Conservation (phyloP, 306 rosid species). For the Crataegus laevigata region DNA sequence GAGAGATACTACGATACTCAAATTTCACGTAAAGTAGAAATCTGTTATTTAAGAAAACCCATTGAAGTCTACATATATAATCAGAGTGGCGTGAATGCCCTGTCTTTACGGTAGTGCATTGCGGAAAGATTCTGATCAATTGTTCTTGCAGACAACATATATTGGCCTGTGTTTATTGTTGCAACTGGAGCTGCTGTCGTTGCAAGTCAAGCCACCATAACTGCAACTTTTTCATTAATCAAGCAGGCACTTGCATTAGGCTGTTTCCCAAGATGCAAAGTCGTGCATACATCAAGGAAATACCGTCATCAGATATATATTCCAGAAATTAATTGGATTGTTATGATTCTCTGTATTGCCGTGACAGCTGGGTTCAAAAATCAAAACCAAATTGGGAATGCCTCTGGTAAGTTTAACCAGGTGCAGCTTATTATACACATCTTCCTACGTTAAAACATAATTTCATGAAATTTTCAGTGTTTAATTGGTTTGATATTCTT, state of each 20-base stretch:
- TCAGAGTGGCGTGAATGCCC: neutral
- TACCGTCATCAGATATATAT: constrained; percentile 80
- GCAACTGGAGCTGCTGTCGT: constrained; percentile 96
- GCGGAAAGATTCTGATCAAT: constrained; percentile 22
- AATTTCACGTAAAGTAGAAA: neutral
- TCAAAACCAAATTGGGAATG: constrained; percentile 93
- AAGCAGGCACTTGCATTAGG: constrained; percentile 96
- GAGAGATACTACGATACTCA: neutral
- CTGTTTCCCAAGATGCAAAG: constrained; percentile 94
- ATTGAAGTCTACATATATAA: neutral
- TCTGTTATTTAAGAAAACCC: neutral
- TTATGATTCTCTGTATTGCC: constrained; percentile 89
- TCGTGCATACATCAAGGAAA: constrained; percentile 78
- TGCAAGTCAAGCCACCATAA: constrained; percentile 90
- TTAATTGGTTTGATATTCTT: neutral
- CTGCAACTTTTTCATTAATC: constrained; percentile 82
- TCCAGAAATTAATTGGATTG: constrained; percentile 94
- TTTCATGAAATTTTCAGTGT: neutral
- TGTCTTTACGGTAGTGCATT: neutral
- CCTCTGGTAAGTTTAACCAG: constrained; percentile 53
- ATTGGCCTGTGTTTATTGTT: constrained; percentile 91
- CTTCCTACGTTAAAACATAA: neutral
- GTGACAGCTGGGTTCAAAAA: constrained; percentile 91
- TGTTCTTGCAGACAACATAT: constrained; percentile 53
- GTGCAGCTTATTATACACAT: neutral